Evolutionary conservation across 2,329 filamentous ascomycete species (phyloP).

Genomic region (Sporothrix phasma): DNA sequence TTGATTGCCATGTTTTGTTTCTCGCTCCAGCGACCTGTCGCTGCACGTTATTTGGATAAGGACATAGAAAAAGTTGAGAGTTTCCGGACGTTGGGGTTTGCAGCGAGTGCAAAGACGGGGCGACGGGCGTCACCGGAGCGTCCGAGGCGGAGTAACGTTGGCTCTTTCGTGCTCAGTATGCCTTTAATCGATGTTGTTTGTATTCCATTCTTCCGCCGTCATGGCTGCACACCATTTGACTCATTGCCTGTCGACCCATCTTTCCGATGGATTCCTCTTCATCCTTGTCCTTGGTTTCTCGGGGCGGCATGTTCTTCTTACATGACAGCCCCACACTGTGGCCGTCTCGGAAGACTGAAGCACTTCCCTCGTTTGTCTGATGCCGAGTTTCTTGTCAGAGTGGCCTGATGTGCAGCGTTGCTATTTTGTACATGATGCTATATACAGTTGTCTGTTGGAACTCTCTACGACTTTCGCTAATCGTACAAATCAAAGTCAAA

Average conservation of each 20-base stretch:
- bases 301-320: neutral
- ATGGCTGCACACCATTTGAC: neutral
- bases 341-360: neutral
- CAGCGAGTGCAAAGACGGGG: neutral
- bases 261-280: neutral
- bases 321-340: neutral
- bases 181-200: neutral
- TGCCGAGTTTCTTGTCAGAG: too few species aligned
- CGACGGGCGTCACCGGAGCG: neutral
- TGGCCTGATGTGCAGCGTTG: too few species aligned
- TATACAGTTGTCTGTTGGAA: neutral
- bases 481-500: neutral
- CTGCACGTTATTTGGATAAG: slow-evolving; percentile 1
- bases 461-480: neutral
- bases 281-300: neutral
- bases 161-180: neutral
- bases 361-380: too few species aligned
- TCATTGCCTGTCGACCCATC: neutral
- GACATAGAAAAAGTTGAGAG: slow-evolving; percentile 1
- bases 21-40: neutral
- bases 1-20: neutral
- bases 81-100: neutral
- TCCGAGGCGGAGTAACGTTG: neutral
- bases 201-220: neutral
- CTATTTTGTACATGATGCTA: neutral